phyloP scores from a whole-genome alignment of 495 filamentous ascomycete genomes.

The Aspergillus incahuasiensis region DNA sequence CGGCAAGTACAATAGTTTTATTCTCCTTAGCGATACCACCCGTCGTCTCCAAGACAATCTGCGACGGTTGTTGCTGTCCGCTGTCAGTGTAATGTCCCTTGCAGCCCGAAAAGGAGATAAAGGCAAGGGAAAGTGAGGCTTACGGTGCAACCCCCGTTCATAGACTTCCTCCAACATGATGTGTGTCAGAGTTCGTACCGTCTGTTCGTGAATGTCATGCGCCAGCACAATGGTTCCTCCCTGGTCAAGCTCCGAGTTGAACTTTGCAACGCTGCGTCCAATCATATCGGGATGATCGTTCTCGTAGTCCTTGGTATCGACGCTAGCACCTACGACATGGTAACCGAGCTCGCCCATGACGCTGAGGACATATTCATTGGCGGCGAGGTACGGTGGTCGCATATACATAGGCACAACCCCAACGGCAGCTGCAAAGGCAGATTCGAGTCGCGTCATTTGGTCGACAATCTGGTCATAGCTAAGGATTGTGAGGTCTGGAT shows the following conservation, averaged over 20 bases:
- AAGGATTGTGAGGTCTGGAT: slow-evolving; percentile 55
- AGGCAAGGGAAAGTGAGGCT: slow-evolving; percentile 11
- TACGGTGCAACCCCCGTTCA: slow-evolving; percentile 29
- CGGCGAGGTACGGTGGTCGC: slow-evolving; percentile 39
- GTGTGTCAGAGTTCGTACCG: slow-evolving; percentile 33
- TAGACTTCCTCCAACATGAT: slow-evolving; percentile 34
- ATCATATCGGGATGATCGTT: slow-evolving; percentile 30
- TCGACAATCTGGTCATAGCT: slow-evolving; percentile 48
- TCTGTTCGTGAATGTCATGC: slow-evolving; percentile 43
- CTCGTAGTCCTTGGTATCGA: slow-evolving; percentile 45
- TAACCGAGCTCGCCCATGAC: slow-evolving; percentile 39
- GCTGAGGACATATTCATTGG: slow-evolving; percentile 24
- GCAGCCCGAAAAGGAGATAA: background rate
- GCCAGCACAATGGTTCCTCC: slow-evolving; percentile 37
- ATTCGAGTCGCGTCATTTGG: slow-evolving; percentile 69
- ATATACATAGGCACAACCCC: slow-evolving; percentile 77
- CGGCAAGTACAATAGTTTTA: background rate
- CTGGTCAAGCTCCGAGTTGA: slow-evolving; percentile 24
- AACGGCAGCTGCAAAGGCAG: slow-evolving; percentile 61
- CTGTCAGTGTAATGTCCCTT: slow-evolving; percentile 5
- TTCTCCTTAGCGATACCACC: slow-evolving; percentile 53
- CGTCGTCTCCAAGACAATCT: slow-evolving; percentile 66
- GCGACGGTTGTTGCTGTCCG: slow-evolving; percentile 59
- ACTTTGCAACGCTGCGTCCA: slow-evolving; percentile 28
- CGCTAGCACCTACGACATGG: slow-evolving; percentile 40